Conservation (phyloP, 768 basidiomycete genomes). For the Sporobolomyces roseus region DNA sequence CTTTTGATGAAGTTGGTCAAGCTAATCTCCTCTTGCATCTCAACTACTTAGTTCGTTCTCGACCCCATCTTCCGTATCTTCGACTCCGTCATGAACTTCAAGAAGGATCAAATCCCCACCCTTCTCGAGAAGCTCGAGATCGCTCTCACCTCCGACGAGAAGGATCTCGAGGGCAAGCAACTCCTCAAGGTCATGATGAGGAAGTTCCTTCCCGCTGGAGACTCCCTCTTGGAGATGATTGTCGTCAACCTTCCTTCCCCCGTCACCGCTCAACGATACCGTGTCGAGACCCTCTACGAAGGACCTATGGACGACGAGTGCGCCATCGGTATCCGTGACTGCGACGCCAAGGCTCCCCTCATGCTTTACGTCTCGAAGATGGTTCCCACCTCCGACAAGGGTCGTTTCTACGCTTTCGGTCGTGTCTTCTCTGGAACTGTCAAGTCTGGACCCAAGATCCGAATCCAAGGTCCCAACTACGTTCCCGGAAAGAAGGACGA, state of each 20-base stretch:
- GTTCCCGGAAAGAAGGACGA: slow-evolving; percentile 98
- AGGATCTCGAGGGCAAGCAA: slow-evolving; percentile 88
- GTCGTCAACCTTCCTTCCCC: slow-evolving; percentile 99
- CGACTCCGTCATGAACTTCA: slow-evolving; percentile 98
- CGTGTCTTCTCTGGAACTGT: slow-evolving; percentile 99
- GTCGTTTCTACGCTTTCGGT: slow-evolving; percentile 99
- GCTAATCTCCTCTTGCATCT: not conserved
- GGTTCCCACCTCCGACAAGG: slow-evolving; percentile 99
- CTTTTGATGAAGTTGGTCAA: not conserved
- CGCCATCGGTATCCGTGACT: slow-evolving; percentile 96
- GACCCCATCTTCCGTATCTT: slow-evolving; percentile 99
- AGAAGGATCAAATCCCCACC: slow-evolving; percentile 75
- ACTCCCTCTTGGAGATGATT: slow-evolving; percentile 99
- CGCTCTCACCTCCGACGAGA: slow-evolving; percentile 79
- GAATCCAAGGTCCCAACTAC: slow-evolving; percentile 99
- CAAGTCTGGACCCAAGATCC: slow-evolving; percentile 92
- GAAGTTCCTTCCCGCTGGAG: slow-evolving; percentile 98
- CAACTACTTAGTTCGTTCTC: slow-evolving; percentile 66
- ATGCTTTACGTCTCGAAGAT: slow-evolving; percentile 99
- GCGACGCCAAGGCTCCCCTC: slow-evolving; percentile 91
- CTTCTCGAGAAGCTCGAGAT: slow-evolving; percentile 97
- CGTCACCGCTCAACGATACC: slow-evolving; percentile 92
- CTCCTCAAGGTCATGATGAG: slow-evolving; percentile 98
- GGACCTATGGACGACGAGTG: slow-evolving; percentile 99
- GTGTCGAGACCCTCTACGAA: slow-evolving; percentile 99